A percentile compares a stretch with the other conserved stretches of the same genome.
Conservation (phyloP, 805 yeast species). For the Nakazawaea holstii region DNA sequence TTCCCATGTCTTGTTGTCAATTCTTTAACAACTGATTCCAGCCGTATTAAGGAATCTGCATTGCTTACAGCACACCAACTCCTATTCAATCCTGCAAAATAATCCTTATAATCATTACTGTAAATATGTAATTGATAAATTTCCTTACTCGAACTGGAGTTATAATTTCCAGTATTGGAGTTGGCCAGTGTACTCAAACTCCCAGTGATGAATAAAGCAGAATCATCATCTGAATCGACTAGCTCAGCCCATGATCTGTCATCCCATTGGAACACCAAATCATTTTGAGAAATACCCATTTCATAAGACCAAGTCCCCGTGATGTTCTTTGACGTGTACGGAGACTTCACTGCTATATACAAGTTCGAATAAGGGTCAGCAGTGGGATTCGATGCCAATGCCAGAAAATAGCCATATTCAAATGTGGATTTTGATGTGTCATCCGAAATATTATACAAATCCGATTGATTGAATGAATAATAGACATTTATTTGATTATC, state of each 20-base stretch:
- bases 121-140: constrained; percentile 43
- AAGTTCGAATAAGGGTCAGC: constrained; percentile 11
- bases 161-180: neutral
- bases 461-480: constrained; percentile 21
- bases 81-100: constrained; percentile 34
- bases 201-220: constrained; percentile 63
- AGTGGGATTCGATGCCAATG: constrained; percentile 12
- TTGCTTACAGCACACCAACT: constrained; percentile 71
- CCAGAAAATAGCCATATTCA: constrained; percentile 22
- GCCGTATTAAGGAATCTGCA: constrained; percentile 36
- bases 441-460: constrained; percentile 9
- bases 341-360: constrained; percentile 19
- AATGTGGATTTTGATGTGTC: constrained; percentile 16
- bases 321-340: constrained; percentile 10
- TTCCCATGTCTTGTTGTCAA: constrained; percentile 42
- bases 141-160: neutral
- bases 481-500: constrained; percentile 20
- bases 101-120: constrained; percentile 30
- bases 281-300: constrained; percentile 59
- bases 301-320: constrained; percentile 50
- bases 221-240: constrained; percentile 65
- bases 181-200: constrained; percentile 26
- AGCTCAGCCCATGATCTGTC: constrained; percentile 45
- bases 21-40: constrained; percentile 23
- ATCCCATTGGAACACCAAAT: constrained; percentile 69